Evolutionary conservation across 2,329 filamentous ascomycete species (phyloP).

Genomic region (Ascochyta viciae-villosae): DNA sequence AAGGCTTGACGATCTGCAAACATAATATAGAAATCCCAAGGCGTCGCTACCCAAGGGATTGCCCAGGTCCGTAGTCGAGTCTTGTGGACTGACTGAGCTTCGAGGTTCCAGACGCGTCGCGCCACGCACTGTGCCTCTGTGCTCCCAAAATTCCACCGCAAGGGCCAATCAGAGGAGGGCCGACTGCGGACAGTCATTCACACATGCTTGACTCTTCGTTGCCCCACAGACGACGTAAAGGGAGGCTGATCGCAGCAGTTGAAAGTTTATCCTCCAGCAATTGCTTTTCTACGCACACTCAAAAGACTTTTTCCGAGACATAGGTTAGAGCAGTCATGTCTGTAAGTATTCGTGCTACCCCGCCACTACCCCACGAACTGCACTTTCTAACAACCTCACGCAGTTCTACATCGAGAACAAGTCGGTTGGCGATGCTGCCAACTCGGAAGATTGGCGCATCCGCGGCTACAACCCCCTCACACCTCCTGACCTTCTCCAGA

Average conservation of each 20-base stretch:
- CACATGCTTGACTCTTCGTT: constrained; percentile 39
- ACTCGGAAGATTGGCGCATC: constrained; percentile 61
- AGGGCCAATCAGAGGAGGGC: constrained; percentile 34
- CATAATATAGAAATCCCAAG: not conserved
- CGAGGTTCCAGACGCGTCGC: not conserved
- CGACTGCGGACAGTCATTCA: constrained; percentile 31
- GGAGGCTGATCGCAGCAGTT: constrained; percentile 8
- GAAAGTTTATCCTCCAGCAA: constrained; percentile 12
- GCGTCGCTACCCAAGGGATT: not conserved
- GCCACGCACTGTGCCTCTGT: not conserved
- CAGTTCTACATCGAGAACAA: constrained; percentile 61
- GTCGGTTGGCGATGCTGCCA: constrained; percentile 57
- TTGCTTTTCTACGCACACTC: not conserved
- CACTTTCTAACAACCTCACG: constrained; percentile 23
- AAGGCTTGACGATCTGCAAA: not conserved
- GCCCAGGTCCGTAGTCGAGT: not conserved
- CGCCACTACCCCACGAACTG: constrained; percentile 18
- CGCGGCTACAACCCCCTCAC: constrained; percentile 93
- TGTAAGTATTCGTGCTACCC: constrained; percentile 23
- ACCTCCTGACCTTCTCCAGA: constrained; percentile 90
- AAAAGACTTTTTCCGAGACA: constrained; percentile 7
- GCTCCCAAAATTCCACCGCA: not conserved
- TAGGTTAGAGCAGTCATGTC: constrained; percentile 31
- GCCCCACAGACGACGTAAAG: constrained; percentile 21
- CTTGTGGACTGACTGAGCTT: constrained; percentile 1